Evolutionary conservation across 2,329 filamentous ascomycete genomes (phyloP), one percentile per base, ranked within the genome.

Genomic region (Rhynchosporium secalis): DNA sequence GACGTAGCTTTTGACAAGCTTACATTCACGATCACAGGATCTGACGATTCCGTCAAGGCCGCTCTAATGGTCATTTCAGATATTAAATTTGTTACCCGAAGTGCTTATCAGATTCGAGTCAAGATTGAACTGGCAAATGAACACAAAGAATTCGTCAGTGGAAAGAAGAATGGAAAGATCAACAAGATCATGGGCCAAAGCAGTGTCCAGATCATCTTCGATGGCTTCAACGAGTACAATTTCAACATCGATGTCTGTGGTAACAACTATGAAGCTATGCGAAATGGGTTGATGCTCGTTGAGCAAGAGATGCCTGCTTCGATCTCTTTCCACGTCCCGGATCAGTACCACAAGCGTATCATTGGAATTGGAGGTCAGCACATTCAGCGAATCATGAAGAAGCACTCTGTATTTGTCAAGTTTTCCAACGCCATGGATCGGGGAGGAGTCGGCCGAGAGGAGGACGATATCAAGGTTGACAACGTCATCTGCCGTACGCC

Each of bases 171-270:
- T 72, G 95, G 95, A 77, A 99, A 99, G 80, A 99, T 99, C 78
- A 99, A 99, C 83, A 99, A 99, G 82, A 99, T 99, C 73, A 99
- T 99, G 95, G 95, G 94, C 29, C 94, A 98, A 77, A 97, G 93
- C 82, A 97, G 96, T 71, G 95, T 99, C 12, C 95, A 99, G 78
- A 98, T 99, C 73, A 94, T 99, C 66, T 99, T 99, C 70, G 95
- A 99, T 74, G 93, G 92, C 66, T 99, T 98, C 81, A 96, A 97
- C 76, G 95, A 99, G 79, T 99, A 98, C 83, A 98, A 99, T 78
- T 99, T 99, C 81, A 96, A 98, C 77, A 99, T 99, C 68, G 95
- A 99, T 74, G 94, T 99, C 61, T 93, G 95, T 74, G 93, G 91
- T 51, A 88, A 88, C 60, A 90, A 91, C 70, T 98, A 97, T 75